Evolutionary conservation across 2,329 filamentous ascomycete genomes (phyloP).

Genomic region (Ceratocystis diversiconidia): DNA sequence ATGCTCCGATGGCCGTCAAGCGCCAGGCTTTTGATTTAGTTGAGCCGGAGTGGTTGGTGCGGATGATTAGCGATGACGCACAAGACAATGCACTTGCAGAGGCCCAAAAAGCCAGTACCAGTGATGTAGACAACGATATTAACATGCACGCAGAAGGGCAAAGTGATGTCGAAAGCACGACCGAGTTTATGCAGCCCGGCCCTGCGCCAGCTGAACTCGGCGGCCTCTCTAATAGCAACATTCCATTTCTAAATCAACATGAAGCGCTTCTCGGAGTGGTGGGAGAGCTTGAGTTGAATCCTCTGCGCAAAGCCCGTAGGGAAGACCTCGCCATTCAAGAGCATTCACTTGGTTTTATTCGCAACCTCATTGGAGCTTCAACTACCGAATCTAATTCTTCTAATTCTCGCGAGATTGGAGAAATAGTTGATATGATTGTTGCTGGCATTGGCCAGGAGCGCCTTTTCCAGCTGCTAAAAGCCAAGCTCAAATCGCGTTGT

Average conservation of each 20-base stretch:
- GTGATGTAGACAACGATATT: conserved; percentile 22
- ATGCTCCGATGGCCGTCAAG: conserved; percentile 49
- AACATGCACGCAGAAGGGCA: conserved; percentile 46
- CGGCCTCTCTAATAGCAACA: conserved; percentile 7
- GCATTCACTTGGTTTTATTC: conserved; percentile 75
- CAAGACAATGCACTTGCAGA: conserved; percentile 33
- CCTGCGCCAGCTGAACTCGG: conserved; percentile 10
- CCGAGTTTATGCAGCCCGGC: conserved; percentile 6
- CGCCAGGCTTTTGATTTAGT: conserved; percentile 68
- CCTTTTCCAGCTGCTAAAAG: conserved; percentile 66
- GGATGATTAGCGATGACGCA: conserved; percentile 47
- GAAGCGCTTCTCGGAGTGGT: conserved; percentile 4
- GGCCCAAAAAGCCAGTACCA: conserved; percentile 3
- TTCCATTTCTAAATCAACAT: conserved; percentile 5
- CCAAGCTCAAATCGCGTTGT: conserved; percentile 55
- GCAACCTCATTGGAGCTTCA: conserved; percentile 54
- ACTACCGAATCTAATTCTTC: neutral
- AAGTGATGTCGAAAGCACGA: conserved; percentile 38
- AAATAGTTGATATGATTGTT: conserved; percentile 79
- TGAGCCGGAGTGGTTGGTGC: conserved; percentile 64
- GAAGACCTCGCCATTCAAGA: conserved; percentile 81
- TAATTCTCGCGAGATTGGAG: conserved; percentile 41
- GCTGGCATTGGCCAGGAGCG: conserved; percentile 58
- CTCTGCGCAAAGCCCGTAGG: conserved; percentile 46
- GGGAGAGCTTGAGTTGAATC: conserved; percentile 4